Evolutionary conservation across 164 flowering plant species (phyloP), one percentile per base, ranked within the genome.

Genomic region (Nymphaea thermarum): DNA sequence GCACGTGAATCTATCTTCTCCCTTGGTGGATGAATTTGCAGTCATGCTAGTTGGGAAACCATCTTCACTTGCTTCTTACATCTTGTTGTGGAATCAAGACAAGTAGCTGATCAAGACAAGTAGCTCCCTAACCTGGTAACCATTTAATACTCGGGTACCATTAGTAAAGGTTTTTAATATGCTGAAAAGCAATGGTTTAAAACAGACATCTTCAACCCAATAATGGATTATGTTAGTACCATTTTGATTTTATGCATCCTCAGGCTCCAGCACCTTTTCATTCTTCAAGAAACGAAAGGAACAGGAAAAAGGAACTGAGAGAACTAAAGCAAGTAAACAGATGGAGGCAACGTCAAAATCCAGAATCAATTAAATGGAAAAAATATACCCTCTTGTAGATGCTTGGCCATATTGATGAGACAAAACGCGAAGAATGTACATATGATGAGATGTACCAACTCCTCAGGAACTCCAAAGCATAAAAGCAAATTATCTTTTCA

Each of bases 161-260:
- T 51, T 8, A 14, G 12, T 51, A 6, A 47, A 51, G 12, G 8
- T 51, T 14, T 51, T 51, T 51, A 8, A 51, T n/a, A n/a, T n/a
- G 55, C 55, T 51, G 55, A 3, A 51, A 51, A 7, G 12, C 55
- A 51, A 51, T 51, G 55, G 2, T 7, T 51, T 14, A 8, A 51
- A 51, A 51, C 55, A 7, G 55, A 47, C 7, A 7, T 51, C 12
- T 2, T 14, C 7, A 8, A 51, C 7, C 12, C 12, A 7, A 7
- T 14, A 8, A 7, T 8, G 12, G 55, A 51, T 14, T 7, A 51
- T 7, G 4, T 51, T n/a, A n/a, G 12, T 51, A 51, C 55, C 55
- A 7, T 8, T 4, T 51, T 51, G 55, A 51, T 51, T 14, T 51
- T 51, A 51, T 51, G 55, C 7, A 14, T 51, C 12, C 55, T 82